Percentiles rank a stretch among this genome's conserved stretches.
phyloP scores from a whole-genome alignment of 148 eudicot species.

The Cornus kousa region DNA sequence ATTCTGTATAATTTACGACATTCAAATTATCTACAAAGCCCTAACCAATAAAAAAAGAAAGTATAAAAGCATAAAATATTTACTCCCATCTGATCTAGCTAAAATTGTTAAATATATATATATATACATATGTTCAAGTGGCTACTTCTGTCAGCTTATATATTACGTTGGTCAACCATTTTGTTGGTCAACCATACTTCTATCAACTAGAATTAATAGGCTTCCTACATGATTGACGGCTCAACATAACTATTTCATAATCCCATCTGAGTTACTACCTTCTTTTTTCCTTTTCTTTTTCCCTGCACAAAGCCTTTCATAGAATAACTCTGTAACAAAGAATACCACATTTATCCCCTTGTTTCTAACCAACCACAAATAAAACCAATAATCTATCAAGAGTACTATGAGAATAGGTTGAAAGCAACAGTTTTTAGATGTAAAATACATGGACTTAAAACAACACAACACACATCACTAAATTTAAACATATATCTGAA shows the following conservation, averaged over 20 bases:
- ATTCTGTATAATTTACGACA: background rate
- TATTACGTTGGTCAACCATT: background rate
- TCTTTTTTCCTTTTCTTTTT: background rate
- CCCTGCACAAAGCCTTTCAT: background rate
- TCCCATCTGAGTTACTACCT: background rate
- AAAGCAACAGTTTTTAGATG: background rate
- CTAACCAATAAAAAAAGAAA: background rate
- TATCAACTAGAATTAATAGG: slow-evolving; percentile 1
- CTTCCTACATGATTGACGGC: background rate
- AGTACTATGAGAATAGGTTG: background rate
- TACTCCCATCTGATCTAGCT: background rate
- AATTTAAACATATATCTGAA: background rate
- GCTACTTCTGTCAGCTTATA: background rate
- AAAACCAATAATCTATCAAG: background rate
- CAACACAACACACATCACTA: background rate
- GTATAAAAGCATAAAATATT: background rate
- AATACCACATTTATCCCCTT: background rate
- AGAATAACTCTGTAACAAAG: background rate
- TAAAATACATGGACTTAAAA: background rate
- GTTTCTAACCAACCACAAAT: background rate
- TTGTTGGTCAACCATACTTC: background rate
- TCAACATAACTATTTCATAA: background rate
- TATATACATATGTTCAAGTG: background rate
- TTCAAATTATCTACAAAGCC: background rate
- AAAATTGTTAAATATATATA: background rate